Base-by-base conservation (phyloP, 495 filamentous ascomycete genomes). In the Aspergillus cristatus region DNA sequence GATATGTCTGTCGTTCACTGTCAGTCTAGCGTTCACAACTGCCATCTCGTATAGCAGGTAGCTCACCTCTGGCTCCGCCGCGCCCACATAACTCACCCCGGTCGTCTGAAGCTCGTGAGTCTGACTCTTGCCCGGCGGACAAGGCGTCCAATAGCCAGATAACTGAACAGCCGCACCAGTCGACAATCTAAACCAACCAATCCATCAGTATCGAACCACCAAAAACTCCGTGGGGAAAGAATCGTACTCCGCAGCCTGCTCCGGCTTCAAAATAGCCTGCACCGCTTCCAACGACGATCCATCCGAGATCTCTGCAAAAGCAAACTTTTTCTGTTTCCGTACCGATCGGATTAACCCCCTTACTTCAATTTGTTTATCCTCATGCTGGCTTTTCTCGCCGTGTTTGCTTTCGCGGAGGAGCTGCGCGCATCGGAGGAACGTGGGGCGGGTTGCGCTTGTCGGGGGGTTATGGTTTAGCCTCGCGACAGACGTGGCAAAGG, bases 251-350 rank as follows among this genome's bases (percentile, higher is more conserved):
- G 82, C 69, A 42, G 86, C 81, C 52, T 86, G 79, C 37, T 76
- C 67, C 41, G 82, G 79, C 37, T 72, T 77, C 42, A 97, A 60
- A 18, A 97, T 75, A 20, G 80, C 90, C 65, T 98, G 93, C 30
- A 97, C 50, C 31, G 86, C 64, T 34, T 79, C 63, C 32, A 83
- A 60, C 20, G 81, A 86, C 11, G 93, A 94, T 24, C 91, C 91
- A 69, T 98, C 91, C 3, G 82, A 78, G 36, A 98, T 68, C 36
- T 85, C 73, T 12, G 86, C 84, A 63, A 98, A 98, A 11, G 79
- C 77, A 42, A 78, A 66, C 30, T 69, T 69, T 62, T 94, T 94
- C 64, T 93, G 89, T 50, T 84, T 82, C 39, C 93, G 76, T 39
- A 96, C 77, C 12, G 86, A 86, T 33, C 85, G 77, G 42, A 97